These are phyloP conservation scores for Hypoxylon sp. DNA, from an alignment of 2,329 filamentous ascomycete species.

Conservation along the genomic window DNA sequence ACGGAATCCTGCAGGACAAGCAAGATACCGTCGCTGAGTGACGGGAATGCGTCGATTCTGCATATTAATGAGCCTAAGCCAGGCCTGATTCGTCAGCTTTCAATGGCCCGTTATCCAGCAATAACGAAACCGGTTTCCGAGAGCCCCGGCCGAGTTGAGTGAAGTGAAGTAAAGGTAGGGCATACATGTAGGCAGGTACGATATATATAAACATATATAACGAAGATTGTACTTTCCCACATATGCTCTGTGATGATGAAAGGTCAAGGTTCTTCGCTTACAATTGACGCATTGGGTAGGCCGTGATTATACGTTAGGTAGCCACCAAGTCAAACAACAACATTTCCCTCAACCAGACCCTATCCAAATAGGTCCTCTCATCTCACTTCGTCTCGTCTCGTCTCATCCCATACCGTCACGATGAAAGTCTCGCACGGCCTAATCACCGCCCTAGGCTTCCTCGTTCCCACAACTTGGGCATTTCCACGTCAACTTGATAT, in stretches of 20 bases:
- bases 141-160: constrained; percentile 1
- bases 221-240: background rate
- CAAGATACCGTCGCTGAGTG: background rate
- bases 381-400: background rate
- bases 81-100: constrained; percentile 4
- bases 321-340: background rate
- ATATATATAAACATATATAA: constrained; percentile 21
- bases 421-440: constrained; percentile 8
- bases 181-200: background rate
- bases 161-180: background rate
- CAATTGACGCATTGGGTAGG: background rate
- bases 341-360: background rate
- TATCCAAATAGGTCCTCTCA: background rate
- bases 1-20: constrained; percentile 6
- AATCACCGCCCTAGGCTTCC: constrained; percentile 2
- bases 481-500: constrained; percentile 16
- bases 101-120: constrained; percentile 1
- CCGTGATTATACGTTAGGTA: background rate
- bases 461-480: constrained; percentile 5
- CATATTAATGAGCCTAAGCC: background rate
- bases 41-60: constrained; percentile 7
- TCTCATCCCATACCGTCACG: background rate
- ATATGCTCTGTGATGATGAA: background rate
- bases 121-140: constrained; percentile 6
- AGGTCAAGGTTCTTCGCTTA: background rate